Evolutionary conservation across 2,329 filamentous ascomycete species (phyloP).

Genomic region (Simplicillium aogashimaense): DNA sequence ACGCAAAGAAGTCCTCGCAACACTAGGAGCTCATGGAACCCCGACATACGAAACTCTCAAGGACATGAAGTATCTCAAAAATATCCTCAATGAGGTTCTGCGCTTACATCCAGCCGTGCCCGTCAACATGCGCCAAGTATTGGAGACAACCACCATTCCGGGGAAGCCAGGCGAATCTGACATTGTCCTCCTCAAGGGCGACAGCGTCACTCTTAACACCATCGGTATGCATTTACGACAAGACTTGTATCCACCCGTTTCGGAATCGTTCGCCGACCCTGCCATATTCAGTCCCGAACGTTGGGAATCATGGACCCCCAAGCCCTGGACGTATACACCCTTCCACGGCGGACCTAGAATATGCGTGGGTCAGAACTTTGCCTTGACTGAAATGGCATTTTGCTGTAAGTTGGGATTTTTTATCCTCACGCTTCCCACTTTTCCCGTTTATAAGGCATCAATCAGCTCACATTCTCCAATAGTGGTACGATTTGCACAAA

Average conservation of each 20-base stretch:
- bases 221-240: conserved; percentile 39
- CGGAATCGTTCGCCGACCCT: conserved; percentile 23
- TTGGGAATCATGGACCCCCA: conserved; percentile 40
- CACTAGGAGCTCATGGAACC: not conserved
- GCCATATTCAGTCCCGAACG: conserved; percentile 37
- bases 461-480: not conserved
- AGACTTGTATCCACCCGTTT: conserved; percentile 35
- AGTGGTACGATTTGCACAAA: conserved; percentile 43
- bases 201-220: conserved; percentile 38
- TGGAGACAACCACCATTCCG: not conserved
- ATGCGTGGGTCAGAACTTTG: conserved; percentile 51
- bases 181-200: conserved; percentile 34
- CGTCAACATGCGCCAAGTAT: not conserved
- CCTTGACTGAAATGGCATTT: conserved; percentile 47
- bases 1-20: conserved; percentile 56
- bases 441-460: not conserved
- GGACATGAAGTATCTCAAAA: not conserved
- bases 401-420: conserved; percentile 19
- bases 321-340: conserved; percentile 43
- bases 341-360: conserved; percentile 42
- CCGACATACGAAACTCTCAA: not conserved
- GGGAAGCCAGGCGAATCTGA: conserved; percentile 15
- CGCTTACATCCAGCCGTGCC: not conserved
- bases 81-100: not conserved
- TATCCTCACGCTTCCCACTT: conserved; percentile 15